A percentile compares a stretch with the other conserved stretches of the same genome.
Evolutionary conservation across 371 early-diverging fungal genomes (phyloP).

Genomic region (Mortierella sp.): DNA sequence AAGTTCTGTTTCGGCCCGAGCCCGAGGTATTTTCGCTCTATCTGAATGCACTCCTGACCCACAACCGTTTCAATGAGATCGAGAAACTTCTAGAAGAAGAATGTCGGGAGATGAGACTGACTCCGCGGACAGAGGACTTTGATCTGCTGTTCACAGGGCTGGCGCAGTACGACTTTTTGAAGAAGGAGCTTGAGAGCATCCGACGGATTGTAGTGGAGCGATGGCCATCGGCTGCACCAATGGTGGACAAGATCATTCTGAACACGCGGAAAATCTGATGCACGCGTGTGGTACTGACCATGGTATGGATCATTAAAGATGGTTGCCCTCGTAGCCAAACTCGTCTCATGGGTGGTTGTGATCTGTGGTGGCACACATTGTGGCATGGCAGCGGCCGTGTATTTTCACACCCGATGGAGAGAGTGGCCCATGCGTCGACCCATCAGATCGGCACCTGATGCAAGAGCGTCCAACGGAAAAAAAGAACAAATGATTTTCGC

Average conservation of each 20-base stretch:
- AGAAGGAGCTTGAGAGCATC: constrained; percentile 29
- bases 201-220: constrained; percentile 15
- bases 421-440: too few relatives aligned
- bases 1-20: constrained; percentile 4
- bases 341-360: too few relatives aligned
- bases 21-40: constrained; percentile 46
- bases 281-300: too few relatives aligned
- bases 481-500: too few relatives aligned
- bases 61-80: constrained; percentile 45
- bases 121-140: constrained; percentile 32
- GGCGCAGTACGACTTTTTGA: constrained; percentile 47
- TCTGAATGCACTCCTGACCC: constrained; percentile 45
- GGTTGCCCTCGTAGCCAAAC: too few relatives aligned
- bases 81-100: constrained; percentile 14
- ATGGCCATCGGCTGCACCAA: constrained; percentile 21
- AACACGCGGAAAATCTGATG: constrained; percentile 22
- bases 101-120: constrained; percentile 20
- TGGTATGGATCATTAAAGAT: not conserved
- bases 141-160: constrained; percentile 40
- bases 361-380: too few relatives aligned
- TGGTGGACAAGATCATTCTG: constrained; percentile 19
- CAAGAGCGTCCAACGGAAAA: too few relatives aligned
- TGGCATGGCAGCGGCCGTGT: too few relatives aligned
- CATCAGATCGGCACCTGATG: too few relatives aligned
- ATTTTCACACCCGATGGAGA: too few relatives aligned